Base-by-base conservation (phyloP, 805 yeast genomes). In the Spathaspora passalidarum region DNA sequence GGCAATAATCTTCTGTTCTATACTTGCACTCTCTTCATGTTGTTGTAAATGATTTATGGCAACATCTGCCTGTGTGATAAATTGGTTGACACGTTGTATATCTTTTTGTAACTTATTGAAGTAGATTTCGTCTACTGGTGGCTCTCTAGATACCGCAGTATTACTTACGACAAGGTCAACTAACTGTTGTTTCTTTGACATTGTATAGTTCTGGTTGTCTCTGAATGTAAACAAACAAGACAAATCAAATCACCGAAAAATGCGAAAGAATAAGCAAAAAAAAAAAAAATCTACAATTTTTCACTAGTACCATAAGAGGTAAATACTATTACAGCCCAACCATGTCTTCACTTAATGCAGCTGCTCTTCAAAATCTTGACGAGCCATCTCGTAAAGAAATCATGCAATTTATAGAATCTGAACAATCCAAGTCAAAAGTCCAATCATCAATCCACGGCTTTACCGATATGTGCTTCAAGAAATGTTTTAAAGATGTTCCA, bases 401-500 rank as follows among this genome's bases (percentile, higher is more conserved):
- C 42, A 73, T 82, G 56, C 74, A 77, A 46, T 90, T 88, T 71
- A 72, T 90, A 41, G 95, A 89, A 61, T 69, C 84, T 11, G 97
- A 91, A 68, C 84, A 86, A 61, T 79, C 94, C 51, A 88, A 87
- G 70, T 83, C 92, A 46, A 88, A 89, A 68, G 88, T 91, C 23
- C 96, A 89, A 65, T 77, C 79, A 70, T 81, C 95, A 26, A 86
- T 91, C 49, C 96, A 91, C 63, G 80, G 77, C 58, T 89, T 88
- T 78, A 90, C 97, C 21, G 91, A 89, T 61, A 75, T 84, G 74
- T 91, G 98, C 64, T 91, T 89, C 76, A 87, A 85, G 63, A 86
- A 87, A 68, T 91, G 98, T 66, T 78, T 89, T 43, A 68, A 71
- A 41, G 62, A 66, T 49, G 60, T 46, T 45, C 65, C 73, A 14